Conservation (phyloP, 2,329 filamentous ascomycete genomes). For the Alternaria alternata region DNA sequence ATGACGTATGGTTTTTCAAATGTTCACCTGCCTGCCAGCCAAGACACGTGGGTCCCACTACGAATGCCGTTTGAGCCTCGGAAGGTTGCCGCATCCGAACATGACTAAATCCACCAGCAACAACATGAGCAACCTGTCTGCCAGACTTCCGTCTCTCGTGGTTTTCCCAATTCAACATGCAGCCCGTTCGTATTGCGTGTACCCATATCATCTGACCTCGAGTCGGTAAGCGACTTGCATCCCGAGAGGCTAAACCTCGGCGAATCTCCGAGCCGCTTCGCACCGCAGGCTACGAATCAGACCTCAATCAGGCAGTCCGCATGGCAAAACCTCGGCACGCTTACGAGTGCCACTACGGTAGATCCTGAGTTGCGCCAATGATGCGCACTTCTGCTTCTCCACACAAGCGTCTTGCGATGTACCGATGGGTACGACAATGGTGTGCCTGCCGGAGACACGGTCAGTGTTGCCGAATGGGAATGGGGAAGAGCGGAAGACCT, state of each 20-base stretch:
- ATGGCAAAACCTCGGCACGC: slow-evolving; percentile 30
- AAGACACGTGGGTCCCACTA: slow-evolving; percentile 22
- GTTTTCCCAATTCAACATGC: neutral
- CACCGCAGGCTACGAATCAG: neutral
- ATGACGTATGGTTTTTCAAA: slow-evolving; percentile 19
- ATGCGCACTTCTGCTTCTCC: slow-evolving; percentile 18
- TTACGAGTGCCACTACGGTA: slow-evolving; percentile 11
- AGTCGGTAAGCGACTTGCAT: slow-evolving; percentile 2
- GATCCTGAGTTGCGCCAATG: slow-evolving; percentile 19
- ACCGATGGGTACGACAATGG: slow-evolving; percentile 1
- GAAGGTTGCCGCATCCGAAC: slow-evolving; percentile 12
- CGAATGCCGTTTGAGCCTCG: slow-evolving; percentile 17
- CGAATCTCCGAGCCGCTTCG: slow-evolving; percentile 11
- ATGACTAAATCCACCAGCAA: slow-evolving; percentile 7
- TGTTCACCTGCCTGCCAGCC: slow-evolving; percentile 6
- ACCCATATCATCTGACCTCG: slow-evolving; percentile 13
- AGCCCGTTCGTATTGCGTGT: neutral
- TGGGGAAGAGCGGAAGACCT: slow-evolving; percentile 1
- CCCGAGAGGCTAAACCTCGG: slow-evolving; percentile 13
- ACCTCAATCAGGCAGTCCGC: slow-evolving; percentile 16
- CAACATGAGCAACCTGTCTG: neutral
- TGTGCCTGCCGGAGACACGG: slow-evolving; percentile 25
- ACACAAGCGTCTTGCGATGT: slow-evolving; percentile 16
- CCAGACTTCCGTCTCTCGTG: neutral
- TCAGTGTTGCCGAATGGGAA: slow-evolving; percentile 18